These are phyloP conservation scores for Deakozyma indianensis DNA, from an alignment of 805 yeast genomes.

Conservation along the genomic window DNA sequence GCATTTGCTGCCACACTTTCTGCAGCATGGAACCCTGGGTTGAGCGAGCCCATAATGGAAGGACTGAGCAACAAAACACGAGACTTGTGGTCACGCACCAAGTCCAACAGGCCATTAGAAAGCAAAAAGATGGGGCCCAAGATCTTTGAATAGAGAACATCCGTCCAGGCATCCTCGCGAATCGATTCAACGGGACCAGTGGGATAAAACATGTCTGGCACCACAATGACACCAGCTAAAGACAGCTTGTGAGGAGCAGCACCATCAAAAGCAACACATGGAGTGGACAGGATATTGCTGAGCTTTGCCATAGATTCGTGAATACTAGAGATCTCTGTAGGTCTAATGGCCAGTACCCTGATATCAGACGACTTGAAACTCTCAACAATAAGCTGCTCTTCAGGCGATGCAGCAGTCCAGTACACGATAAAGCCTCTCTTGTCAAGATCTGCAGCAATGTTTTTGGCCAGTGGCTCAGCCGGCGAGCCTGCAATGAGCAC, in stretches of 20 bases:
- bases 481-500: slow-evolving; percentile 66
- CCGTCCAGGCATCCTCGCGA: slow-evolving; percentile 36
- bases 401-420: slow-evolving; percentile 49
- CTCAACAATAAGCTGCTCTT: slow-evolving; percentile 33
- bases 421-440: slow-evolving; percentile 71
- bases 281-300: slow-evolving; percentile 32
- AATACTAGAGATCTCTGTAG: slow-evolving; percentile 28
- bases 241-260: slow-evolving; percentile 40
- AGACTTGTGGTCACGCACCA: slow-evolving; percentile 36
- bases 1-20: slow-evolving; percentile 41
- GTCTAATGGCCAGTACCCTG: slow-evolving; percentile 41
- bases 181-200: slow-evolving; percentile 52
- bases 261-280: slow-evolving; percentile 45
- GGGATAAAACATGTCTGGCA: slow-evolving; percentile 59
- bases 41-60: slow-evolving; percentile 36
- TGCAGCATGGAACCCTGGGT: slow-evolving; percentile 49
- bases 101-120: slow-evolving; percentile 38
- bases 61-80: slow-evolving; percentile 42
- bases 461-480: slow-evolving; percentile 53
- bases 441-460: slow-evolving; percentile 60
- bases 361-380: slow-evolving; percentile 53
- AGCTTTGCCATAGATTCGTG: slow-evolving; percentile 37
- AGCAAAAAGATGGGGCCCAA: slow-evolving; percentile 37
- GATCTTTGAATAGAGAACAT: slow-evolving; percentile 30
- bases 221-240: slow-evolving; percentile 50